Evolutionary conservation across 176 grass and related monocot species (phyloP), one percentile per base, ranked within the genome.

Genomic region (Zea luxurians): DNA sequence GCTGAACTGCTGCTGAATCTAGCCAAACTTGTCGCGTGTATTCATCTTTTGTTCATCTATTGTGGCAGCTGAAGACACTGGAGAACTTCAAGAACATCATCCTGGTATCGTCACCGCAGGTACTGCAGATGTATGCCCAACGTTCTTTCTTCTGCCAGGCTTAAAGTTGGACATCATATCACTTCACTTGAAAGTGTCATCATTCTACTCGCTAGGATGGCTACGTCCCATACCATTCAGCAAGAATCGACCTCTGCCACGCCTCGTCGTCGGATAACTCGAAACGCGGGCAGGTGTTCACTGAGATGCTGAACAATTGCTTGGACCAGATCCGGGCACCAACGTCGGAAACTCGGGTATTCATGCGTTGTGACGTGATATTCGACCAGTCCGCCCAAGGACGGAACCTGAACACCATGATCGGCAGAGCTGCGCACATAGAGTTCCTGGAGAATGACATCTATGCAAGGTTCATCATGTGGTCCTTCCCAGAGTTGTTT

Each of bases 61-160:
- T 87, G 77, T 79, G 72, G 17, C 86, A 97, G 94, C 72, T 88
- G 71, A 97, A 93, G 72, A 93, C 94, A 61, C 48, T 97, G 43
- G 94, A 97, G 77, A 81, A 91, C 80, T 97, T 97, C 60, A 93
- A 84, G 71, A 93, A 97, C 70, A 93, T 93, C 77, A 89, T 97
- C 35, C 71, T 97, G 13, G 76, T 97, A 45, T 97, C 94, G 9
- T 97, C 94, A 8, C 91, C 94, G 9, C 91, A 97, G 94, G 94
- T 97, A 82, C 58, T 66, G 76, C 35, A 64, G 42, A 72, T 80
- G 41, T 18, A 72, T 83, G 35, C 74, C 37, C 9, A 59, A 13
- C 16, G 83, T n/a, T 37, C 4, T 54, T 40, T 76, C 2, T 8
- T 62, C 17, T 17, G 2, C 45, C 27, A 64, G 37, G 34, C 10